These are phyloP conservation scores for Macaranga tanarius DNA, from an alignment of 441 rosid genomes.

Conservation along the genomic window DNA sequence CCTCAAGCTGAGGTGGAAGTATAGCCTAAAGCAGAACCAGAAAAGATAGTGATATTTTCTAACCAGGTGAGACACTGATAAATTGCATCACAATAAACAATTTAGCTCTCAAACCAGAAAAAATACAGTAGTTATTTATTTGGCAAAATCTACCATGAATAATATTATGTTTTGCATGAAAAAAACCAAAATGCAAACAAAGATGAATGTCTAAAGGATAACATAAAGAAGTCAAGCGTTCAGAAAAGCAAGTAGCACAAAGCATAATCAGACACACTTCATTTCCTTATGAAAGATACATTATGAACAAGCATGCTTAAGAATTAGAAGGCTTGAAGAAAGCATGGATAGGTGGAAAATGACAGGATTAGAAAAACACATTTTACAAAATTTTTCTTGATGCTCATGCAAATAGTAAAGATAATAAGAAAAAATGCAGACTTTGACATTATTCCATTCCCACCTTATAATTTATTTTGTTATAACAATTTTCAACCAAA, in stretches of 20 bases:
- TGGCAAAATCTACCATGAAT: background rate
- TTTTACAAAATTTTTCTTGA: background rate
- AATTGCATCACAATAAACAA: constrained; percentile 5
- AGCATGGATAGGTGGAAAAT: background rate
- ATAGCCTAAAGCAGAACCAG: constrained; percentile 52
- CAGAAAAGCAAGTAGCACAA: background rate
- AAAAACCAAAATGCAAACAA: background rate
- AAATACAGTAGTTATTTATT: background rate
- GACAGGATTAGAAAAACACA: background rate
- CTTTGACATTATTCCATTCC: background rate
- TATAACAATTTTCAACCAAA: background rate
- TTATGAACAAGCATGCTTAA: background rate
- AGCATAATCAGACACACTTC: background rate
- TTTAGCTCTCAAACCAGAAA: background rate
- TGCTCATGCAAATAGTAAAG: background rate
- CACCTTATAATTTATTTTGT: background rate
- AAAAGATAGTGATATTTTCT: constrained; percentile 3
- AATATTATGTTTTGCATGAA: background rate
- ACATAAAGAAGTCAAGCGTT: background rate
- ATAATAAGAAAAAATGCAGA: background rate
- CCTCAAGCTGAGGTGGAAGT: constrained; percentile 79
- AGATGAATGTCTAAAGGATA: too few relatives aligned
- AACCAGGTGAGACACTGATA: background rate
- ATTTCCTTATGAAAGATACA: background rate
- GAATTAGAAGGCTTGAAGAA: background rate